Base-by-base conservation (phyloP, 2,329 filamentous ascomycete genomes). In the Moelleriella libera region DNA sequence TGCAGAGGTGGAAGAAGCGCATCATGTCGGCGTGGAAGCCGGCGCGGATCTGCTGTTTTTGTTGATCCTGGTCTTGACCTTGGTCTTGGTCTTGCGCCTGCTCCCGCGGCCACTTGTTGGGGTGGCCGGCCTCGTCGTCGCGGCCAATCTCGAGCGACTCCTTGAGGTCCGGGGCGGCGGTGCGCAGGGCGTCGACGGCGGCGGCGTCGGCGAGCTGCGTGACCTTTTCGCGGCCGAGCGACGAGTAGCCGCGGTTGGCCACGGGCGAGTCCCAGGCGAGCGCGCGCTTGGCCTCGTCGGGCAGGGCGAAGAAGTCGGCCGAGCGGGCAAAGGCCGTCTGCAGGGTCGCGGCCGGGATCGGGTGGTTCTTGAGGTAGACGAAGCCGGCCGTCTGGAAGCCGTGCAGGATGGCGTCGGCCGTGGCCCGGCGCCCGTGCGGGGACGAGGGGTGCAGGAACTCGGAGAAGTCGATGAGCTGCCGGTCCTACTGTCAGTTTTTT, bases 351-450 rank as follows among this genome's bases (percentile, higher is more conserved):
- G 75, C 57, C 0, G 80, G 65, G 50, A 95, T 83, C 41, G 83
- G 77, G 54, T 90, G 82, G 63, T 90, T 85, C 56, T 82, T 82
- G 40, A 94, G 77, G 65, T 95, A 95, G 59, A 96, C 77, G 70
- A 96, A 95, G 49, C 89, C 89, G 2, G 88, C 85, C 1, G 76
- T 82, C 57, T 88, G 84, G 68, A 96, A 94, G 41, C 86, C 88
- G 47, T 79, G 60, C 10, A 90, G 79, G 54, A 95, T 81, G 41
- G 83, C 78, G 47, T 78, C 65, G 28, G 88, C 88, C 1, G 85
- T 80, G 42, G 74, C 66, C 45, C 73, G 68, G 55, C 82, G 83
- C 54, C 83, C 69, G 8, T 70, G 57, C 0, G 75, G 67, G 21
- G 74, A 71, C 34, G 83, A 83, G 49, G 72, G 32, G 11, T 37